Conservation (phyloP, 805 yeast genomes). For the Starmerella bombicola region DNA sequence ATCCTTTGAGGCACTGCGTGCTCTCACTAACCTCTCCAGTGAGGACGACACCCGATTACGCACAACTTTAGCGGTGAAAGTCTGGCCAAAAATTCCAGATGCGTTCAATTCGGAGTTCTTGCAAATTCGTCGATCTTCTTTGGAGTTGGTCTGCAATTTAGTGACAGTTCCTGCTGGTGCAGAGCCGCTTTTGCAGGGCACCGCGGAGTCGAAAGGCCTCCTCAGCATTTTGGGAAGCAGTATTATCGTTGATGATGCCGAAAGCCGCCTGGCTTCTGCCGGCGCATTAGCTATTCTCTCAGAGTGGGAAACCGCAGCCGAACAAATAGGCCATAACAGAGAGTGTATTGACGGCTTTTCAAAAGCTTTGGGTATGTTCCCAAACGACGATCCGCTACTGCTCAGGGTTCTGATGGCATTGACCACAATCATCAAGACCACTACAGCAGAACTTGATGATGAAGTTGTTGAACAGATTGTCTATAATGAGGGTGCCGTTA, state of each 20-base stretch:
- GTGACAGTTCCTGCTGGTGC: slow-evolving; percentile 32
- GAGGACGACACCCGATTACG: slow-evolving; percentile 33
- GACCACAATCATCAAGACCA: slow-evolving; percentile 18
- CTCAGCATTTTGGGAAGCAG: slow-evolving; percentile 26
- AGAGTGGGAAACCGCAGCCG: slow-evolving; percentile 30
- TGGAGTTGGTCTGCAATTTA: slow-evolving; percentile 55
- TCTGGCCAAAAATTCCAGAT: slow-evolving; percentile 39
- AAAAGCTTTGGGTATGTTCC: slow-evolving; percentile 17
- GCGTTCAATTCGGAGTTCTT: slow-evolving; percentile 36
- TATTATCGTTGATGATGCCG: slow-evolving; percentile 26
- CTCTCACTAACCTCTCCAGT: slow-evolving; percentile 57
- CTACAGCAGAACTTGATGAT: slow-evolving; percentile 18
- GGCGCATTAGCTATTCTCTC: slow-evolving; percentile 33
- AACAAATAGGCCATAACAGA: slow-evolving; percentile 22
- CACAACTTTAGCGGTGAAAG: slow-evolving; percentile 31
- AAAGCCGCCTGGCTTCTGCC: slow-evolving; percentile 30
- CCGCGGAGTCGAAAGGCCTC: slow-evolving; percentile 24
- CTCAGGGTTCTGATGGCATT: slow-evolving; percentile 25
- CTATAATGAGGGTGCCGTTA: slow-evolving; percentile 18
- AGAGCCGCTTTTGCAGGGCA: slow-evolving; percentile 28
- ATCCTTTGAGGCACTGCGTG: slow-evolving; percentile 45
- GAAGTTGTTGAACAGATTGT: slow-evolving; percentile 22
- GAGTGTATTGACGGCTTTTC: slow-evolving; percentile 23
- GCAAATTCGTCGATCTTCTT: slow-evolving; percentile 43
- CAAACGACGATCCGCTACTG: slow-evolving; percentile 23